Evolutionary conservation across 371 early-diverging fungal species (phyloP).

Genomic region (Rhizopus delemar): DNA sequence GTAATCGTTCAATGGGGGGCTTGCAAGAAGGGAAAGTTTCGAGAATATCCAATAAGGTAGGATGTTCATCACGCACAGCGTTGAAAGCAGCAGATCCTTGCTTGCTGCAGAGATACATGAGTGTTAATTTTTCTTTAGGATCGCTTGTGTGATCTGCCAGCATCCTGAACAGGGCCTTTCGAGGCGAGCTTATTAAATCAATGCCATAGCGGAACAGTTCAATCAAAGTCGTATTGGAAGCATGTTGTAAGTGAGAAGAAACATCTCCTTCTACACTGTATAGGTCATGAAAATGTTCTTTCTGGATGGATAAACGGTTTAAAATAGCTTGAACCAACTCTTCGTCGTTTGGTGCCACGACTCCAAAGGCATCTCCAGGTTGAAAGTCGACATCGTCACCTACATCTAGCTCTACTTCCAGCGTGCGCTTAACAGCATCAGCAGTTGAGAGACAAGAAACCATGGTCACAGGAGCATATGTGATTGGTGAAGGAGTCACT

Average conservation of each 20-base stretch:
- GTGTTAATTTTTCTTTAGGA: slow-evolving; percentile 62
- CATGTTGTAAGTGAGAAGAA: slow-evolving; percentile 65
- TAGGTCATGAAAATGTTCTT: slow-evolving; percentile 37
- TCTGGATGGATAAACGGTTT: slow-evolving; percentile 38
- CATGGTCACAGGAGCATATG: slow-evolving; percentile 47
- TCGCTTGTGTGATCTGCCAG: slow-evolving; percentile 78
- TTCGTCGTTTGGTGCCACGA: slow-evolving; percentile 77
- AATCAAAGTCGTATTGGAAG: slow-evolving; percentile 46
- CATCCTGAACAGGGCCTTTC: slow-evolving; percentile 79
- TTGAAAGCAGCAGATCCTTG: slow-evolving; percentile 74
- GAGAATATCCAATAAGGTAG: slow-evolving; percentile 78
- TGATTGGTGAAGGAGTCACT: slow-evolving; percentile 46
- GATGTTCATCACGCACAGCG: slow-evolving; percentile 62
- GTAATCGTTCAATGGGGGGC: slow-evolving; percentile 62
- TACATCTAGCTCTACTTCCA: slow-evolving; percentile 70
- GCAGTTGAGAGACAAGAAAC: slow-evolving; percentile 56
- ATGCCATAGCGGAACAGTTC: slow-evolving; percentile 70
- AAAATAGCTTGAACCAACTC: slow-evolving; percentile 58
- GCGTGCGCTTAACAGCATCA: slow-evolving; percentile 73
- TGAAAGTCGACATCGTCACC: slow-evolving; percentile 57
- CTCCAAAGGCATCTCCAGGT: slow-evolving; percentile 89
- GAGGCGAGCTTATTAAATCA: slow-evolving; percentile 71
- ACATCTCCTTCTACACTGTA: slow-evolving; percentile 51
- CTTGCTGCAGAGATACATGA: slow-evolving; percentile 79
- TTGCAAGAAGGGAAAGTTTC: slow-evolving; percentile 72